Conservation (phyloP, 352 stramenopile genomes). For the Globisporangium emineosum region DNA sequence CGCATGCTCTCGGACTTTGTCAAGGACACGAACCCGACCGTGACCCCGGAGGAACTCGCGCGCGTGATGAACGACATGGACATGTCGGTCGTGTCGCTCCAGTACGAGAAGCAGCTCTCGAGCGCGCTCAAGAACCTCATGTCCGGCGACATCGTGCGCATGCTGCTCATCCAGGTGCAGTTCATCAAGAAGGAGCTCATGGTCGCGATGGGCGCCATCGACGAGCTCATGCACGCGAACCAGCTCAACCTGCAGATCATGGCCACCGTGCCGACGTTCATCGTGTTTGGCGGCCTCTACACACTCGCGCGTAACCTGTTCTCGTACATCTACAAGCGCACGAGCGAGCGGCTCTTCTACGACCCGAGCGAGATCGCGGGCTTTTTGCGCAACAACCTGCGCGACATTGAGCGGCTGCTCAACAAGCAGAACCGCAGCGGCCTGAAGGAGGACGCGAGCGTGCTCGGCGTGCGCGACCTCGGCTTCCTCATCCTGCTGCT, state of each 20-base stretch:
- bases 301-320: slow-evolving; percentile 51
- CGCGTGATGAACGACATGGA: slow-evolving; percentile 62
- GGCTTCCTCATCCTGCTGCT: slow-evolving; percentile 72
- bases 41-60: slow-evolving; percentile 36
- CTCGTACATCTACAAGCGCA: slow-evolving; percentile 71
- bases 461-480: slow-evolving; percentile 64
- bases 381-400: slow-evolving; percentile 75
- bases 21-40: slow-evolving; percentile 62
- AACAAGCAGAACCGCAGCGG: slow-evolving; percentile 72
- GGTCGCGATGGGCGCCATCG: slow-evolving; percentile 84
- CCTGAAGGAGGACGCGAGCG: slow-evolving; percentile 21
- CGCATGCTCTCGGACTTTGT: slow-evolving; percentile 83
- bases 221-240: slow-evolving; percentile 86
- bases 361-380: slow-evolving; percentile 69
- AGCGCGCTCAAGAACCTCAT: slow-evolving; percentile 75
- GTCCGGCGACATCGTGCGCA: slow-evolving; percentile 82
- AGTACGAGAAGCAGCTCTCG: slow-evolving; percentile 65
- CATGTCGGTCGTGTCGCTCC: slow-evolving; percentile 72
- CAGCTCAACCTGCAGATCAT: slow-evolving; percentile 86
- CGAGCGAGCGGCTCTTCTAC: slow-evolving; percentile 77
- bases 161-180: slow-evolving; percentile 86
- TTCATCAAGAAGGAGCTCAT: slow-evolving; percentile 91
- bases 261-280: slow-evolving; percentile 81
- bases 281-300: slow-evolving; percentile 75
- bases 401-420: slow-evolving; percentile 79